A percentile compares a stretch with the other conserved stretches of the same genome.
These are phyloP conservation scores for Talaromyces wortmannii DNA, from an alignment of 495 filamentous ascomycete species.

Conservation along the genomic window DNA sequence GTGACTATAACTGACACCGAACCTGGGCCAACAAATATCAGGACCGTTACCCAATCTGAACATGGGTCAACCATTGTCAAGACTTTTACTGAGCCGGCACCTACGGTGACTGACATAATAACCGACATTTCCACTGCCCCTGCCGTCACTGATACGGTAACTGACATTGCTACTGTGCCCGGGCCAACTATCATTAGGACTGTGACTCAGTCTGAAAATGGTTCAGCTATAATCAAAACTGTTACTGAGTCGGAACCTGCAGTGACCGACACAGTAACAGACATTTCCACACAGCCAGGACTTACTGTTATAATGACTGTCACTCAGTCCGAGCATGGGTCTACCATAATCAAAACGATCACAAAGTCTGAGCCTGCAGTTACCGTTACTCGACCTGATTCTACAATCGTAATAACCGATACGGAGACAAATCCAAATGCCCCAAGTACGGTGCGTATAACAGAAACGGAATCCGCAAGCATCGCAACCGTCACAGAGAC, in stretches of 20 bases:
- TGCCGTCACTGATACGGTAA: slow-evolving; percentile 2
- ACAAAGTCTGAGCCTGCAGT: background rate
- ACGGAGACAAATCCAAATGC: too few species aligned
- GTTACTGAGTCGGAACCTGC: background rate
- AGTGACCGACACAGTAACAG: background rate
- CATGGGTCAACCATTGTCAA: background rate
- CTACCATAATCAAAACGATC: background rate
- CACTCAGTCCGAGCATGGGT: background rate
- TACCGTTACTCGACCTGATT: background rate
- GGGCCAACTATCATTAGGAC: background rate
- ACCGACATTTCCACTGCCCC: background rate
- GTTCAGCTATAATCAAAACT: background rate
- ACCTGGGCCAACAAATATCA: slow-evolving; percentile 6
- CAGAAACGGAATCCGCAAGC: background rate
- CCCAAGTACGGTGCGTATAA: background rate
- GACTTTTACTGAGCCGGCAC: background rate
- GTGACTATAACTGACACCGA: slow-evolving; percentile 6
- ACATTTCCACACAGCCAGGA: slow-evolving; percentile 5
- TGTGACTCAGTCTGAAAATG: too few species aligned
- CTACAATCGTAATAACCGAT: background rate
- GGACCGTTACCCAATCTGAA: too few species aligned
- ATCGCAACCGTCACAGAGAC: background rate
- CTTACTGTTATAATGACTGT: background rate
- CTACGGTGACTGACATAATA: slow-evolving; percentile 2
- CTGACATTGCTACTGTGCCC: slow-evolving; percentile 5